phyloP scores from a whole-genome alignment of 1,284 basidiomycete species.

The Naganishia albida region DNA sequence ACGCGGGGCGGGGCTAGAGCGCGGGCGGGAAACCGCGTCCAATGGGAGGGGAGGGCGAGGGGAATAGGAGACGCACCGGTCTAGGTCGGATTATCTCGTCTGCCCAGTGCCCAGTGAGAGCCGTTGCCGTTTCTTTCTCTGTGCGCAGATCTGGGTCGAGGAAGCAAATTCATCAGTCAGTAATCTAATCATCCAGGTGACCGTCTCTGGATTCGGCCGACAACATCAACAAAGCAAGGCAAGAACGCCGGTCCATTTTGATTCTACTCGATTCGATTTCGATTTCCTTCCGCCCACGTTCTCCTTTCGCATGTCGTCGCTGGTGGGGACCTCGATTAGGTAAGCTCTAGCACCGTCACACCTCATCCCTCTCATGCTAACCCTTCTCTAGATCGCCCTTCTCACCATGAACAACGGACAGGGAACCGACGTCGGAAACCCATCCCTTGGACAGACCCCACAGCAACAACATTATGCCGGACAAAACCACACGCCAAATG shows the following conservation, averaged over 20 bases:
- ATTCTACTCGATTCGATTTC: neutral
- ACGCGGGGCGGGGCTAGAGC: conserved; percentile 3
- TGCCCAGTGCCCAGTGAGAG: neutral
- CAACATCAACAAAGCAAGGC: neutral
- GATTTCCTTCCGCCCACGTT: conserved; percentile 6
- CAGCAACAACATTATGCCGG: conserved; percentile 12
- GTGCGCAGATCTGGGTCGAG: neutral
- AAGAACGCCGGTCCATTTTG: neutral
- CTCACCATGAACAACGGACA: conserved; percentile 24
- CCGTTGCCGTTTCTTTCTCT: neutral
- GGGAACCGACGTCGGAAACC: conserved; percentile 4
- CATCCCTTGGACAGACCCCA: neutral
- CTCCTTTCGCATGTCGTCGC: conserved; percentile 1
- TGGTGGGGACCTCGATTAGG: conserved; percentile 6
- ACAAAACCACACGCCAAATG: conserved; percentile 5
- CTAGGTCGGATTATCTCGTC: neutral
- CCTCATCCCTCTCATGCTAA: neutral
- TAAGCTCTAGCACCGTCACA: conserved; percentile 1
- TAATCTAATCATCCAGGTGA: conserved; percentile 1
- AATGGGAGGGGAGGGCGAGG: neutral
- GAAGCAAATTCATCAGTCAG: conserved; percentile 15
- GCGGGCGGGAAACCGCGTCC: neutral
- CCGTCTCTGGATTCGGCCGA: neutral
- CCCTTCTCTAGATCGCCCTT: conserved; percentile 1
- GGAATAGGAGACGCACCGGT: neutral